A percentile compares a stretch with the other conserved stretches of the same genome.
Evolutionary conservation across 345 rosid species (phyloP).

Genomic region (Stellera chamaejasme): DNA sequence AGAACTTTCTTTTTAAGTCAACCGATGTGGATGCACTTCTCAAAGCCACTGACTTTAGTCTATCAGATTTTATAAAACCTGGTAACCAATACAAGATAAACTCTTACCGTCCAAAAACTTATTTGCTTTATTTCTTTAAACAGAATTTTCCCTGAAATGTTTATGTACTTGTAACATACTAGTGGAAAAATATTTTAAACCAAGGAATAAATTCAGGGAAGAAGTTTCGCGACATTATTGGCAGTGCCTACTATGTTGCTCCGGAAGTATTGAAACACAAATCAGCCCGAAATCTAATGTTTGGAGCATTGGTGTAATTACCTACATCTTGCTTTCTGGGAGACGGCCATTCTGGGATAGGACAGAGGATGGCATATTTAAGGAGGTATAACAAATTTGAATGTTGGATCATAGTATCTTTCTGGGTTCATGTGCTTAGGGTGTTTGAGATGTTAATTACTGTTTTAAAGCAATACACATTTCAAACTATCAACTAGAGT

Average conservation of each 20-base stretch:
- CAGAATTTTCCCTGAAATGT: too few relatives aligned
- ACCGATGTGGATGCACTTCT: constrained; percentile 58
- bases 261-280: constrained; percentile 95
- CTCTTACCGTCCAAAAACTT: too few relatives aligned
- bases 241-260: constrained; percentile 89
- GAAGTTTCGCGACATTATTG: constrained; percentile 58
- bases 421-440: constrained; percentile 5
- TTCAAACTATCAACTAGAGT: too few relatives aligned
- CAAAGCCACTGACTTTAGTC: constrained; percentile 97
- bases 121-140: too few relatives aligned
- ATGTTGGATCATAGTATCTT: constrained; percentile 3
- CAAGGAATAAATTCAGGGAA: constrained; percentile 46
- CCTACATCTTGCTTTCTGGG: constrained; percentile 91
- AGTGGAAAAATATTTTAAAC: constrained; percentile 5
- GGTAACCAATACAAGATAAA: constrained; percentile 35
- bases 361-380: constrained; percentile 98
- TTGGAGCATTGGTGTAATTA: constrained; percentile 98
- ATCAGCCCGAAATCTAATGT: constrained; percentile 98
- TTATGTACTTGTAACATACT: too few relatives aligned
- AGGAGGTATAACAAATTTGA: constrained; percentile 55
- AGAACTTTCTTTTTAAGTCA: constrained; percentile 97
- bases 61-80: constrained; percentile 94
- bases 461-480: too few relatives aligned
- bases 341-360: constrained; percentile 98
- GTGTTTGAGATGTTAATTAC: too few relatives aligned